Conservation (phyloP, 2,329 filamentous ascomycete species). For the Pseudonectria foliicola region DNA sequence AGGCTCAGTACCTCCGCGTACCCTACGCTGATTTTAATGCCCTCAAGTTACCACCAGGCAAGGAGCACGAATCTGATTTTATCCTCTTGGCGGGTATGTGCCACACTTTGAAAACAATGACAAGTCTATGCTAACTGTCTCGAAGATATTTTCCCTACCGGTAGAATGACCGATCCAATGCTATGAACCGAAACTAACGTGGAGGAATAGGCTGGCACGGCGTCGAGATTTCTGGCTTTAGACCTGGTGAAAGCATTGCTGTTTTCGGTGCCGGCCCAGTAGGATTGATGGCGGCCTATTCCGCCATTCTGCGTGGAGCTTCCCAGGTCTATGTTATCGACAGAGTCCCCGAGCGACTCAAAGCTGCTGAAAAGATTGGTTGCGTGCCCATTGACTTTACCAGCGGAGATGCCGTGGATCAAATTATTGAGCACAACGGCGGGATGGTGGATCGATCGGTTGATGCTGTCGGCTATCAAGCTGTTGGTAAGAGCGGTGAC, state of each 20-base stretch:
- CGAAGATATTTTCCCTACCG: constrained; percentile 28
- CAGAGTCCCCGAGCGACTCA: constrained; percentile 51
- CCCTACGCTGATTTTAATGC: constrained; percentile 63
- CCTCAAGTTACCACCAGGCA: constrained; percentile 52
- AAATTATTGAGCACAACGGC: constrained; percentile 51
- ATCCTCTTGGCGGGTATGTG: constrained; percentile 41
- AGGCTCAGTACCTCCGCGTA: constrained; percentile 58
- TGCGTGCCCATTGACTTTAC: constrained; percentile 55
- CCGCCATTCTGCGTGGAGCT: constrained; percentile 52
- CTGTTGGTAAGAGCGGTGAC: constrained; percentile 46
- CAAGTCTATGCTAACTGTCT: background rate
- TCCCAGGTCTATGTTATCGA: constrained; percentile 57
- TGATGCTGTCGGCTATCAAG: constrained; percentile 61
- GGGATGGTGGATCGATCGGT: constrained; percentile 58
- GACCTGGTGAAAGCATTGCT: constrained; percentile 54
- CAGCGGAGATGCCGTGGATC: constrained; percentile 50
- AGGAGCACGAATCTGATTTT: constrained; percentile 55
- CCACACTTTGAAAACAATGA: constrained; percentile 19
- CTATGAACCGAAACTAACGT: background rate
- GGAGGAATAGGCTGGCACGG: constrained; percentile 44
- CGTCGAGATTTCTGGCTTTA: constrained; percentile 49
- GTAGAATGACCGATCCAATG: constrained; percentile 2
- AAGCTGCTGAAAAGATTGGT: constrained; percentile 54
- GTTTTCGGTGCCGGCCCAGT: constrained; percentile 60
- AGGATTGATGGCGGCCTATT: constrained; percentile 60